Base-by-base conservation (phyloP, 139 green algal species). In the Chloropicon primus region DNA sequence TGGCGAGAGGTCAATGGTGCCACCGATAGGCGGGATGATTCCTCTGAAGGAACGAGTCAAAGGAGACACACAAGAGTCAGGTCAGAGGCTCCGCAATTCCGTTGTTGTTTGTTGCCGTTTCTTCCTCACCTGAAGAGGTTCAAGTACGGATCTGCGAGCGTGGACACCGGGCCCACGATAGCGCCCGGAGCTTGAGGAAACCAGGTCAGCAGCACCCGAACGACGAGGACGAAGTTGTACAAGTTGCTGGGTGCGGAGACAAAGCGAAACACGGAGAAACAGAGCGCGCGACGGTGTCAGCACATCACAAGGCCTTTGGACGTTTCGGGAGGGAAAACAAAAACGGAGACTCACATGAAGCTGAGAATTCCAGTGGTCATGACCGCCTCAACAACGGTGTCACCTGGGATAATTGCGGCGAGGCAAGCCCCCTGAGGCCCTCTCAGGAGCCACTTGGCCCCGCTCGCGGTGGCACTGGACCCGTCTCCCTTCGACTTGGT, bases 221-320 rank as follows among this genome's bases (percentile, higher is more conserved):
- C 85, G 53, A 99, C 92, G 26, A 99, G 88, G 2, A 93, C 87
- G 21, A 90, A 91, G 85, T 98, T 98, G 89, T 99, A 99, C 24
- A 99, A 85, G 79, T 88, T 92, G 77, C 91, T 94, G 84, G 29
- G 10, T 10, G 22, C 2, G 25, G 72, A 72, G 71, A 22, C 21
- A 80, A 78, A 10, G 17, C 17, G 21, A 54, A 29, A 24, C 24
- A 81, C 21, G 2, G 25, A 26, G 1, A 27, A 1, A 22, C 22
- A 71, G 2, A 28, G 26, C 2, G 2, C 23, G 24, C 2, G 28
- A 21, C 41, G 21, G 24, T 22, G 1, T 1, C 1, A 28, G 75
- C 26, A 76, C 22, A 28, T 17, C 54, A 21, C 22, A 17, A 2
- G 27, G 17, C 24, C 53, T 25, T 53, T 26, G 28, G 1, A 21